phyloP scores from a whole-genome alignment of 371 early-diverging fungal genomes.

The Mortierella sp. region DNA sequence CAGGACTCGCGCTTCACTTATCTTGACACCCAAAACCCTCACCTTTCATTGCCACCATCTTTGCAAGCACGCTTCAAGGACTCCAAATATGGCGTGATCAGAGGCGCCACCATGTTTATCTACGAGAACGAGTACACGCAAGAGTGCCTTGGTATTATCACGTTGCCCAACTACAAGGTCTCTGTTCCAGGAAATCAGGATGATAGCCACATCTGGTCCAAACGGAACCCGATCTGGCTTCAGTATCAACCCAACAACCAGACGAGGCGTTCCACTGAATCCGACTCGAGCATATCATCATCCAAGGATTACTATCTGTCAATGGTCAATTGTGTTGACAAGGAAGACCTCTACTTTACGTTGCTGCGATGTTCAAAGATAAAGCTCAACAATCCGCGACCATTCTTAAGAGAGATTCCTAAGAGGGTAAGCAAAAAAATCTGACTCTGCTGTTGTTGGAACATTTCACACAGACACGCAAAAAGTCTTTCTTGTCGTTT shows the following conservation, averaged over 20 bases:
- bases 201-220: slow-evolving; percentile 68
- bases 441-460: too few species aligned
- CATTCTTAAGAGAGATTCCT: slow-evolving; percentile 44
- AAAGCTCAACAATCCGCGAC: slow-evolving; percentile 21
- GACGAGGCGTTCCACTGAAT: slow-evolving; percentile 27
- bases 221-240: slow-evolving; percentile 63
- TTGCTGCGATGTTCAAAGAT: slow-evolving; percentile 53
- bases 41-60: slow-evolving; percentile 34
- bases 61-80: slow-evolving; percentile 58
- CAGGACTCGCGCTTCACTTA: slow-evolving; percentile 42
- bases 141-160: slow-evolving; percentile 84
- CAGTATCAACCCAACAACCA: slow-evolving; percentile 36
- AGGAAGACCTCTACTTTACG: slow-evolving; percentile 86
- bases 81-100: slow-evolving; percentile 79
- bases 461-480: too few species aligned
- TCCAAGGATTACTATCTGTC: slow-evolving; percentile 63
- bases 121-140: slow-evolving; percentile 83
- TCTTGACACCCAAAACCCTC: slow-evolving; percentile 44
- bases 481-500: too few species aligned
- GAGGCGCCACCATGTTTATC: slow-evolving; percentile 80
- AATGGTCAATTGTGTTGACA: slow-evolving; percentile 72
- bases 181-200: slow-evolving; percentile 66
- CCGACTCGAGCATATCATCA: slow-evolving; percentile 16
- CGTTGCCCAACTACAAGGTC: slow-evolving; percentile 73
- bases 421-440: slow-evolving; percentile 41